Base-by-base conservation (phyloP, 2,329 filamentous ascomycete genomes). In the Fusarium agapanthi region DNA sequence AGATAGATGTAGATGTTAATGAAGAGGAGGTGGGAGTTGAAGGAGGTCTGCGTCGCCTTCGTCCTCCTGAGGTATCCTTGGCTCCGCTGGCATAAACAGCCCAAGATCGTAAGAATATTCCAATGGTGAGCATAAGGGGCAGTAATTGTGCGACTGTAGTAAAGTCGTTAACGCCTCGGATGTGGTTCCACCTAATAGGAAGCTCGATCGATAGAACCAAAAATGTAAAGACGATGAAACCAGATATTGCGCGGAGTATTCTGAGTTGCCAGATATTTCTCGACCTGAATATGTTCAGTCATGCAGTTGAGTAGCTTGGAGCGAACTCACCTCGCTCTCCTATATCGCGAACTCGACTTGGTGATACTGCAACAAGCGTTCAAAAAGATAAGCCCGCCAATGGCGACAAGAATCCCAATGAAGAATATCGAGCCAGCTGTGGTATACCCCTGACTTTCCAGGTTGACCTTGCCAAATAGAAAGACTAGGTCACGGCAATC, bases 161-260 rank as follows among this genome's bases (percentile, higher is more conserved):
- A 16, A 83, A 63, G 12, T 74, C 64, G 35, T 77, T 70, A 24
- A 75, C 65, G 13, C 45, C 62, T 7, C 73, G 37, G 16, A 82
- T 67, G 20, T 73, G 45, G 38, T 83, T 83, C 80, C 81, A 83
- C 4, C 50, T 50, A 7, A 83, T 72, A 7, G 80, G 69, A 11
- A 82, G 74, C 56, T 83, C 81, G 51, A 82, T 74, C 8, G 78
- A 79, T 2, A 77, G 63, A 20, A 81, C 70, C 9, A 81, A 65
- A 22, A 81, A 72, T 35, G 69, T 75, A 20, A 80, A 79, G 14
- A 81, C 72, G 22, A 65, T 69, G 35, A 77, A 13, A 47, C 79
- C 77, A 7, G 58, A 70, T 3, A 45, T 12, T 3, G 48, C 14
- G 18, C 73, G 74, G 3, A 80, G 30, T 16, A 65, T 57, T 20